Conservation (phyloP, 495 filamentous ascomycete genomes). For the Annulohypoxylon moriforme region DNA sequence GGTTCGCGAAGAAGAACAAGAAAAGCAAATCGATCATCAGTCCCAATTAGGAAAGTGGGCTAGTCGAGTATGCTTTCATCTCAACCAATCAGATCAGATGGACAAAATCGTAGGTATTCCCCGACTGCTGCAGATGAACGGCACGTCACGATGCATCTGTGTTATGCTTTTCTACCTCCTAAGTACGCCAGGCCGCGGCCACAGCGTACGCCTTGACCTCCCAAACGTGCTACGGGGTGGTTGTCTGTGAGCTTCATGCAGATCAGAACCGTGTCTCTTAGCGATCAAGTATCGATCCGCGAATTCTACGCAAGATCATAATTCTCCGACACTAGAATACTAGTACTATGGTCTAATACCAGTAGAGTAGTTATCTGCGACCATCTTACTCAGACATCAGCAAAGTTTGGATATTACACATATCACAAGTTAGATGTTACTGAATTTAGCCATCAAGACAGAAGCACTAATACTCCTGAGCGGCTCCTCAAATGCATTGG, state of each 20-base stretch:
- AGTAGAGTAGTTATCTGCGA: background rate
- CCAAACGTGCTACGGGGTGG: background rate
- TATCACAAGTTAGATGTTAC: background rate
- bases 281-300: background rate
- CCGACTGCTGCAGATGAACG: constrained; percentile 11
- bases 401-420: background rate
- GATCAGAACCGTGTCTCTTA: background rate
- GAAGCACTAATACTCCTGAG: no score
- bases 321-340: background rate
- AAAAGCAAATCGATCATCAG: background rate
- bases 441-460: background rate
- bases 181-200: background rate
- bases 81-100: constrained; percentile 16
- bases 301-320: constrained; percentile 1
- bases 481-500: no score
- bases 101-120: constrained; percentile 6
- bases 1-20: constrained; percentile 7
- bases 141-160: constrained; percentile 20
- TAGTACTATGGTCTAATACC: background rate
- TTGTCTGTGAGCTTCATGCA: constrained; percentile 1
- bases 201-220: background rate
- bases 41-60: constrained; percentile 24
- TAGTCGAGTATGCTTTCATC: background rate
- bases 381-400: background rate
- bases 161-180: constrained; percentile 1